Base-by-base conservation (phyloP, 2,329 filamentous ascomycete species). In the Phoma sp. region DNA sequence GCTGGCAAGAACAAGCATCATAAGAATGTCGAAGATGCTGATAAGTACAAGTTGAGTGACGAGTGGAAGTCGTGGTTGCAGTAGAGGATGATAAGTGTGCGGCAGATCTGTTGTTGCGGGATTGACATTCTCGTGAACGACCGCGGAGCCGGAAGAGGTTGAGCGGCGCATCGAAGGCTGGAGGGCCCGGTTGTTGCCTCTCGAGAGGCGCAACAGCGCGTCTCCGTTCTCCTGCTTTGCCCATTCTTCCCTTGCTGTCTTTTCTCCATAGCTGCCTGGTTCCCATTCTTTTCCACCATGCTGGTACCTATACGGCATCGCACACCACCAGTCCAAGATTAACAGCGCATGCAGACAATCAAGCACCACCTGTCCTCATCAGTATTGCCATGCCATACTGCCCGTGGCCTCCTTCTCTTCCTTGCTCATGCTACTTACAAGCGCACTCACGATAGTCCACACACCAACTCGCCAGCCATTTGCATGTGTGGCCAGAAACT, bases 301-400 rank as follows among this genome's bases (percentile, higher is more conserved):
- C 3, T 4, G 27, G 9, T 29, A 9, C 9, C 27, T 9, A 29
- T 29, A 7, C 9, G 9, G 27, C 6, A 29, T 29, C 3, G 27
- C 27, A 9, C 60, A 61, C 38, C 57, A 61, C 46, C 47, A 59
- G 13, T 60, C 65, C 30, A 66, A 33, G 8, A 37, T 33, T 29
- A 57, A 29, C 9, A 67, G 29, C 4, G 58, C 55, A 30, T 60
- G 33, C 29, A 52, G 9, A 18, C 57, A 47, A 35, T 65, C 58
- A 4, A 57, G 1, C 6, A 56, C 42, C 11, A 62, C 47, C 57
- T 60, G 18, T 18, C 2, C 9, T 36, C 25, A 7, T 24, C 38
- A 41, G 27, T 35, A 11, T 38, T 18, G 18, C 18, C 18, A 18
- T 18, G 18, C 18, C 18, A 18, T 18, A 18, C 18, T 18, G 18